phyloP scores from a whole-genome alignment of 164 flowering plant species.

The Chloranthus sessilifolius region DNA sequence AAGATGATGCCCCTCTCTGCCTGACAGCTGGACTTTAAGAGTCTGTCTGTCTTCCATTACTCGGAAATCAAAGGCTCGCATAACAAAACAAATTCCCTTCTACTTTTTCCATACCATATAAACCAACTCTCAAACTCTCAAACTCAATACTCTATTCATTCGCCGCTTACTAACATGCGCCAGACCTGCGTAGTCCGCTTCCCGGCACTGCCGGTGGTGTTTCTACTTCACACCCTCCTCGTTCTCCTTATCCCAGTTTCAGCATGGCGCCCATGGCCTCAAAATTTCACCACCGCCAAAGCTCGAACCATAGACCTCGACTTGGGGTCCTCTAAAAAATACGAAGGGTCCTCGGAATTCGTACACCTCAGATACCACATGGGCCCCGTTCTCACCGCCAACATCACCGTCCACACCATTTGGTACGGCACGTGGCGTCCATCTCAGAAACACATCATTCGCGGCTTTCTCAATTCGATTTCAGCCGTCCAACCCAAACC shows the following conservation, averaged over 20 bases:
- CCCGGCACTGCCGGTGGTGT: not conserved
- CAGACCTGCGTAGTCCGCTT: not conserved
- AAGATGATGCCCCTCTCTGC: too few species aligned
- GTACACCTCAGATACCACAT: slow-evolving; percentile 70
- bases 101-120: not conserved
- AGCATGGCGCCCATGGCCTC: slow-evolving; percentile 60
- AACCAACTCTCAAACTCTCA: not conserved
- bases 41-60: slow-evolving; percentile 27
- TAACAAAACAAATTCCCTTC: not conserved
- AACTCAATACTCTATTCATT: not conserved
- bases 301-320: slow-evolving; percentile 14
- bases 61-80: not conserved
- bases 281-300: slow-evolving; percentile 14
- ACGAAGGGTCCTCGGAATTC: slow-evolving; percentile 68
- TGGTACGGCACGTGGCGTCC: slow-evolving; percentile 71
- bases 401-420: slow-evolving; percentile 62
- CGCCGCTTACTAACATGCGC: slow-evolving; percentile 10
- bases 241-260: slow-evolving; percentile 9
- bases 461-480: slow-evolving; percentile 64
- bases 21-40: slow-evolving; percentile 25
- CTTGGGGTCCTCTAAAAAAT: slow-evolving; percentile 43
- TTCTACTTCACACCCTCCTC: slow-evolving; percentile 8
- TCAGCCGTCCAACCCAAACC: slow-evolving; percentile 33
- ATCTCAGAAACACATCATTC: slow-evolving; percentile 55
- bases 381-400: slow-evolving; percentile 75